Percentiles rank a stretch among this genome's conserved stretches.
Evolutionary conservation across 257 asterid species (phyloP).

Genomic region (Gentiana dahurica): DNA sequence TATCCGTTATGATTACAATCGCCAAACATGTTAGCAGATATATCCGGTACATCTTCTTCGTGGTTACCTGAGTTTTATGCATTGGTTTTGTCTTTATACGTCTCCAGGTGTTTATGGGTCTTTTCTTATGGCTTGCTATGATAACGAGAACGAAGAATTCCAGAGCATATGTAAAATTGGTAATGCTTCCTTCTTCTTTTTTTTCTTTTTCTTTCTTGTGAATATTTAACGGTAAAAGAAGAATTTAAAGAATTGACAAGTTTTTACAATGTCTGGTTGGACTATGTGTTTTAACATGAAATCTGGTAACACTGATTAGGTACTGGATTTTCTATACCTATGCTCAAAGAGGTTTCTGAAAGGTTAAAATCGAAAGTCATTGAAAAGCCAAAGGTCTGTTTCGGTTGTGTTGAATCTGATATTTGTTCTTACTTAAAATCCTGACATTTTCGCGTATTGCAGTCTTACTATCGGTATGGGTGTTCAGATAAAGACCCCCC

Average conservation of each 20-base stretch:
- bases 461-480: conserved; percentile 69
- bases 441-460: conserved; percentile 20
- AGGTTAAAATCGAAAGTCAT: conserved; percentile 81
- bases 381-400: conserved; percentile 67
- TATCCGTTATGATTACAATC: too few relatives aligned
- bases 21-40: too few relatives aligned
- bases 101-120: conserved; percentile 80
- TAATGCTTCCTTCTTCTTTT: conserved; percentile 11
- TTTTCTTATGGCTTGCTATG: conserved; percentile 97
- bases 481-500: conserved; percentile 56
- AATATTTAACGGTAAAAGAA: conserved; percentile 4
- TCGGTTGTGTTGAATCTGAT: neutral
- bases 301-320: conserved; percentile 36
- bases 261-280: neutral
- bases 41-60: too few relatives aligned
- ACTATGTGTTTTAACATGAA: neutral
- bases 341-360: conserved; percentile 83
- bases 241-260: neutral
- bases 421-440: neutral
- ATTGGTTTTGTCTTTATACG: neutral
- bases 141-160: conserved; percentile 68
- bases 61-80: neutral
- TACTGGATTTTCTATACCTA: conserved; percentile 81
- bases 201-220: neutral
- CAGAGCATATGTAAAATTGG: conserved; percentile 98